These are phyloP conservation scores for Pleurotus pulmonarius DNA, from an alignment of 768 basidiomycete genomes.

Conservation along the genomic window DNA sequence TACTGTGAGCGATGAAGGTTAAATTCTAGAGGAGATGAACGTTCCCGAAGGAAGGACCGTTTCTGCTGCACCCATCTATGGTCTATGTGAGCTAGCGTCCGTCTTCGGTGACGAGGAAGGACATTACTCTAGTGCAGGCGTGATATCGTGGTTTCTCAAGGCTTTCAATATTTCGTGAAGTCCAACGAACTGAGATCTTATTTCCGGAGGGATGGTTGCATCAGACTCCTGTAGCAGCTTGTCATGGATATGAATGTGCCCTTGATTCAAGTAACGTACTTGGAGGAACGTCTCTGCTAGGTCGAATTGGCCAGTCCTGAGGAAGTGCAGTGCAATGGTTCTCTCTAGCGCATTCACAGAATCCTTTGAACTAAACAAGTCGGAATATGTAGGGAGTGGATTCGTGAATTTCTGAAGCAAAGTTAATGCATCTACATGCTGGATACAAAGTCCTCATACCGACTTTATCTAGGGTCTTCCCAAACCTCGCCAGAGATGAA, in stretches of 20 bases:
- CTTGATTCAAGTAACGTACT: slow-evolving; percentile 32
- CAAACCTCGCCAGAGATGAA: slow-evolving; percentile 67
- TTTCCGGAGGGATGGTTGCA: slow-evolving; percentile 47
- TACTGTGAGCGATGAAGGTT: slow-evolving; percentile 89
- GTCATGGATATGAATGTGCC: slow-evolving; percentile 1
- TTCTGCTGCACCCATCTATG: slow-evolving; percentile 79
- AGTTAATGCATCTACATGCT: not conserved
- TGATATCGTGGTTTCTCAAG: slow-evolving; percentile 61
- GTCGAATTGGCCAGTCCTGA: slow-evolving; percentile 79
- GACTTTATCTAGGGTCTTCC: slow-evolving; percentile 92
- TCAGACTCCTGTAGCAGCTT: slow-evolving; percentile 55
- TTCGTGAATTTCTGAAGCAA: slow-evolving; percentile 53
- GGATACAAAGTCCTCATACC: slow-evolving; percentile 11
- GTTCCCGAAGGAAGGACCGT: slow-evolving; percentile 57
- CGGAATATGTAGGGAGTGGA: slow-evolving; percentile 60
- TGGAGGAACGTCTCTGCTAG: slow-evolving; percentile 72
- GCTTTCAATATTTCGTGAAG: slow-evolving; percentile 71
- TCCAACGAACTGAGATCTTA: slow-evolving; percentile 58
- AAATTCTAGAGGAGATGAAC: slow-evolving; percentile 84
- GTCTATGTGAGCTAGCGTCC: not conserved
- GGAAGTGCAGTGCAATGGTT: slow-evolving; percentile 71
- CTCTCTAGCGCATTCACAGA: slow-evolving; percentile 62
- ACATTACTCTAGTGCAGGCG: slow-evolving; percentile 73
- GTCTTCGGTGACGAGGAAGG: not conserved
- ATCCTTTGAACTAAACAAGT: slow-evolving; percentile 60